Base-by-base conservation (phyloP, 1,139 yeast genomes). In the Geotrichum armillariae region DNA sequence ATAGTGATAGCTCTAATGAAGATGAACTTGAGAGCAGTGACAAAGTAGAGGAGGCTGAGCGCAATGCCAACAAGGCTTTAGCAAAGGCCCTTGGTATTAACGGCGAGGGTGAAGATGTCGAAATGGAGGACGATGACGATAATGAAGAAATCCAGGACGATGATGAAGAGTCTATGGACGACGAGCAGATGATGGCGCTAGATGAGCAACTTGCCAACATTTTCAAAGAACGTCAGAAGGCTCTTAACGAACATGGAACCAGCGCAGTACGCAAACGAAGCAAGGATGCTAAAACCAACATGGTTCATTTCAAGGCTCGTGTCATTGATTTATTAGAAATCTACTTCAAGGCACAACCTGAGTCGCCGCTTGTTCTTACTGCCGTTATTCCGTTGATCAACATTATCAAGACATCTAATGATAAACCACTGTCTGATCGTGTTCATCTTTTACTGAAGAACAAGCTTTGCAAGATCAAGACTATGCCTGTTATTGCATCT, bases 151-250 rank as follows among this genome's bases (percentile, higher is more conserved):
- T 73, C 5, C 71, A 66, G 14, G 77, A 76, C 12, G 78, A 78
- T 46, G 86, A 81, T 52, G 88, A 85, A 11, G 95, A 87, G 56
- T 80, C 90, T 2, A 86, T 89, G 95, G 94, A 93, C 59, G 99
- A 93, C 66, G 98, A 91, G 59, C 91, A 90, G 66, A 93, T 93
- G 99, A 82, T 91, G 83, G 95, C 93, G 14, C 79, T 93, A 64
- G 99, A 93, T 65, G 89, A 77, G 23, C 94, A 89, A 55, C 73
- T 93, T 31, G 80, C 96, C 0, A 79, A 78, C 50, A 93, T 93
- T 52, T 93, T 93, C 75, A 81, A 85, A 60, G 93, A 90, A 61
- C 79, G 74, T 17, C 60, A 58, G 35, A 54, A 54, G 32, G 61
- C 56, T 5, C 50, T 60, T 4, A 51, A 55, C 14, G 58, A 53